phyloP scores from a whole-genome alignment of 2,329 filamentous ascomycete genomes.

The Venturia effusa region DNA sequence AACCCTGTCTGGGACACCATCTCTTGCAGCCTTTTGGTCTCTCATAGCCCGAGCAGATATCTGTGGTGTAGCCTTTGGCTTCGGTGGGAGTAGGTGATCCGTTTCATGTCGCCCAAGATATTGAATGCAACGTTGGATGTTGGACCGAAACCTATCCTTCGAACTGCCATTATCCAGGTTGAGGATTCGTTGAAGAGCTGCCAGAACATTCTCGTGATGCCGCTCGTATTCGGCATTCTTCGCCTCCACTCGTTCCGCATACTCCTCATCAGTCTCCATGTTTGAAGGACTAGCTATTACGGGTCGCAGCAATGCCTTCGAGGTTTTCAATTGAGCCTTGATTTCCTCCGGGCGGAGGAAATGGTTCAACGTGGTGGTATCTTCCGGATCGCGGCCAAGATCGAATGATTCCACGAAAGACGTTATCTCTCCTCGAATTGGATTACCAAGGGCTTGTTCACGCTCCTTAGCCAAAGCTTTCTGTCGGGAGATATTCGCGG shows the following conservation, averaged over 20 bases:
- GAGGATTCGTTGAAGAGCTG: conserved; percentile 71
- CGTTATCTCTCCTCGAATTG: conserved; percentile 67
- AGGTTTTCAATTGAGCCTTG: conserved; percentile 52
- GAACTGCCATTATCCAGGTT: conserved; percentile 65
- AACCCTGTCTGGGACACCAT: not conserved
- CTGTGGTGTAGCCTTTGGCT: conserved; percentile 27
- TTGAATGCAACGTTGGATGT: conserved; percentile 73
- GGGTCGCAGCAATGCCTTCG: conserved; percentile 51
- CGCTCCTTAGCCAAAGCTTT: conserved; percentile 56
- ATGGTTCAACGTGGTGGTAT: conserved; percentile 52
- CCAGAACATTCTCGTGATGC: conserved; percentile 46
- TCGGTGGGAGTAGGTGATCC: conserved; percentile 56
- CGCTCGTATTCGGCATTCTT: conserved; percentile 31
- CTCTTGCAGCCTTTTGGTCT: conserved; percentile 8
- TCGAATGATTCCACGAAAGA: conserved; percentile 78
- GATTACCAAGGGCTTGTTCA: conserved; percentile 58
- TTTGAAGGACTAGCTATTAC: not conserved
- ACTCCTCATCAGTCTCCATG: not conserved
- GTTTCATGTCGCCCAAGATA: conserved; percentile 88
- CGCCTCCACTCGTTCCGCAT: conserved; percentile 16
- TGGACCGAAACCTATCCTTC: conserved; percentile 69
- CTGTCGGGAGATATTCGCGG: conserved; percentile 68
- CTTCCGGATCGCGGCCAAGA: conserved; percentile 35
- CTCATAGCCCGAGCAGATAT: conserved; percentile 3
- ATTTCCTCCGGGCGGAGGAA: conserved; percentile 61